phyloP scores from a whole-genome alignment of 176 grass and related monocot genomes.

The Oryza australiensis region DNA sequence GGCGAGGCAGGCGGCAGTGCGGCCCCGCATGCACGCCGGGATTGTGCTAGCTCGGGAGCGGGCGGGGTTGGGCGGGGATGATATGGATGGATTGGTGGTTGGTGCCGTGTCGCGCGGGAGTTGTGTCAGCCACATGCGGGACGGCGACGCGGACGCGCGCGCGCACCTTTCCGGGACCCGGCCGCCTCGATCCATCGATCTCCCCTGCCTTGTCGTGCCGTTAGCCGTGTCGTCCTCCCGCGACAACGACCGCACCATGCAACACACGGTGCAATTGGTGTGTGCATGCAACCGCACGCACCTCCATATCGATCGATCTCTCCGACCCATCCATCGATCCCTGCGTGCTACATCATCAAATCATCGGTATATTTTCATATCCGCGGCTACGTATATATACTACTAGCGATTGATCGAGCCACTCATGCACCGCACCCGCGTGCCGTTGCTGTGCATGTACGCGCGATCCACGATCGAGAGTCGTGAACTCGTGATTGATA shows the following conservation, averaged over 20 bases:
- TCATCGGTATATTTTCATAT: too few relatives aligned
- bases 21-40: background rate
- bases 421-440: too few relatives aligned
- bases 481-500: too few relatives aligned
- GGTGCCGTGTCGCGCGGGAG: slow-evolving; percentile 57
- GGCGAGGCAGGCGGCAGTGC: background rate
- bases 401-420: too few relatives aligned
- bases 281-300: too few relatives aligned
- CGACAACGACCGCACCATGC: slow-evolving; percentile 22
- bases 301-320: too few relatives aligned
- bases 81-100: slow-evolving; percentile 6
- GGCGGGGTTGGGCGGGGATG: background rate
- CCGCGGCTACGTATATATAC: too few relatives aligned
- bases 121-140: slow-evolving; percentile 40
- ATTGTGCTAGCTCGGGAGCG: background rate
- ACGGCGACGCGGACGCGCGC: background rate
- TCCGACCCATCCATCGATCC: too few relatives aligned
- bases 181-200: background rate
- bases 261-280: background rate
- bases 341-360: too few relatives aligned
- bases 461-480: too few relatives aligned
- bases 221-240: slow-evolving; percentile 36
- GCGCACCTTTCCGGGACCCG: background rate
- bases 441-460: too few relatives aligned
- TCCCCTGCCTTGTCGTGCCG: slow-evolving; percentile 16